phyloP scores from a whole-genome alignment of 148 eudicot genomes.

The Polygonum aviculare region DNA sequence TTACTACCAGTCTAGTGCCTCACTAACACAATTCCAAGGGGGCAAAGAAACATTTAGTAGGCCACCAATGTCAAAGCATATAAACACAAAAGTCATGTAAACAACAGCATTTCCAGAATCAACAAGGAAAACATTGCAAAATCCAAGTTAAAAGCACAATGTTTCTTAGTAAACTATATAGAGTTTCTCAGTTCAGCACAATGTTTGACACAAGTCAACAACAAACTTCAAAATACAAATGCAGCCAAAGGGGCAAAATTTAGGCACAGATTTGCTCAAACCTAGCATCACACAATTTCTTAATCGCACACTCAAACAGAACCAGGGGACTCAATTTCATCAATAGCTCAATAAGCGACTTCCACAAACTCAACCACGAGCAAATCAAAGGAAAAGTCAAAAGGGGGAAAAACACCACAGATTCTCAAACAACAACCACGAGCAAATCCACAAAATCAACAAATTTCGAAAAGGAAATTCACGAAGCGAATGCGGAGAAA shows the following conservation, averaged over 20 bases:
- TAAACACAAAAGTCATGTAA: too few species aligned
- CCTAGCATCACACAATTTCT: not conserved
- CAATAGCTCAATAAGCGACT: not conserved
- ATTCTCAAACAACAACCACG: too few species aligned
- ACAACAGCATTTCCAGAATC: not conserved
- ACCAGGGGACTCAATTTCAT: not conserved
- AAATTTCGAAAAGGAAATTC: too few species aligned
- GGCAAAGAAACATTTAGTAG: not conserved
- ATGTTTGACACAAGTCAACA: not conserved
- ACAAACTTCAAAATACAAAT: not conserved
- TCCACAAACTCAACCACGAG: too few species aligned
- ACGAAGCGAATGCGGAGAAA: too few species aligned
- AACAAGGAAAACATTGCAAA: not conserved
- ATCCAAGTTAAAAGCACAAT: not conserved
- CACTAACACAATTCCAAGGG: conserved; percentile 2
- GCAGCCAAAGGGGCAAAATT: not conserved
- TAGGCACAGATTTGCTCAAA: not conserved
- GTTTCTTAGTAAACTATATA: not conserved
- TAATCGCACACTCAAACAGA: not conserved
- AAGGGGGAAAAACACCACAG: too few species aligned
- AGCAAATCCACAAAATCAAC: too few species aligned
- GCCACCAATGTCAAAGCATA: not conserved
- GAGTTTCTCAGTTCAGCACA: not conserved
- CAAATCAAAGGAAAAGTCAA: too few species aligned
- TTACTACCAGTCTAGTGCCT: conserved; percentile 21